Evolutionary conservation across 192 early-diverging fungal genomes (phyloP).

Genomic region (Coemansia sp.): DNA sequence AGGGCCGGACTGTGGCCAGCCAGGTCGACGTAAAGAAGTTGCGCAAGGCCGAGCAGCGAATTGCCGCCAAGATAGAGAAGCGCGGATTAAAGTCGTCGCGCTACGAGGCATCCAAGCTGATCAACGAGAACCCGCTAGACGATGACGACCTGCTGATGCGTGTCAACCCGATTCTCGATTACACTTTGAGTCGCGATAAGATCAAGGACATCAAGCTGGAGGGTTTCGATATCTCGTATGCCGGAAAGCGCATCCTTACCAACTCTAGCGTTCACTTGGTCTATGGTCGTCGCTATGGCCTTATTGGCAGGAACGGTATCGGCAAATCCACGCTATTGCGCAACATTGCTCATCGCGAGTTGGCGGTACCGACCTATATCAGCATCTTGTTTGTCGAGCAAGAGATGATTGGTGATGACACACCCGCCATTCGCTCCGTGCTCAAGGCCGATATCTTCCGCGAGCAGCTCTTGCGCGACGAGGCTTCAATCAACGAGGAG

Average conservation of each 20-base stretch:
- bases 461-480: conserved; percentile 83
- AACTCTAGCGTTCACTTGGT: conserved; percentile 79
- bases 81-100: conserved; percentile 65
- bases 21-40: conserved; percentile 81
- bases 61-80: conserved; percentile 86
- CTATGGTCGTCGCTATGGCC: conserved; percentile 90
- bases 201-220: conserved; percentile 96
- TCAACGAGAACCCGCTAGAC: conserved; percentile 63
- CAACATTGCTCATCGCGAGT: conserved; percentile 79
- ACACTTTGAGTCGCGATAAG: conserved; percentile 73
- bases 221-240: conserved; percentile 95
- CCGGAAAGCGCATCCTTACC: conserved; percentile 90
- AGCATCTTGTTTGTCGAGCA: conserved; percentile 97
- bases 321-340: conserved; percentile 81
- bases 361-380: conserved; percentile 86
- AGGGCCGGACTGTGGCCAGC: conserved; percentile 64
- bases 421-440: conserved; percentile 80
- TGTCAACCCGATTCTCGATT: conserved; percentile 88
- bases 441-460: conserved; percentile 92
- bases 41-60: conserved; percentile 87
- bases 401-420: conserved; percentile 93
- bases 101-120: conserved; percentile 73
- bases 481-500: conserved; percentile 61
- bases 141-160: conserved; percentile 73
- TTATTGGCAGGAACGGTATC: conserved; percentile 91